Base-by-base conservation (phyloP, 2,329 filamentous ascomycete species). In the Paracamarosporium sp. region DNA sequence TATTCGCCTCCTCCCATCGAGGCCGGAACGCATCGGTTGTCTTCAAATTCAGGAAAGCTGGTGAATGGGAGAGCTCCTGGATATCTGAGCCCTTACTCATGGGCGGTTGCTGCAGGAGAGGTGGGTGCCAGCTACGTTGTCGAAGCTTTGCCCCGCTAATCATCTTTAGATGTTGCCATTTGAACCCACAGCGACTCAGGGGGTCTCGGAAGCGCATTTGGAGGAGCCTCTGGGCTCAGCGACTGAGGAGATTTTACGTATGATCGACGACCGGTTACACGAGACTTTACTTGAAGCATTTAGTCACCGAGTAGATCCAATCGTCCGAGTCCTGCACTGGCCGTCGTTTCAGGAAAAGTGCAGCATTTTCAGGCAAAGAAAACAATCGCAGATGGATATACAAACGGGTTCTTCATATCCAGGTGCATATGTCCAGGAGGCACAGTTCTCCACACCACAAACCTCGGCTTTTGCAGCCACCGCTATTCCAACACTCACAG, bases 41-140 rank as follows among this genome's bases (percentile, higher is more conserved):
- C 40, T 35, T 35, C 54, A 35, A 50, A 27, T 22, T 41, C 43
- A 15, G 65, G 63, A 8, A 62, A 45, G 27, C 30, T 66, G 27
- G 20, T 63, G 12, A 41, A 57, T 4, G 59, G 53, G 3, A 33
- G 45, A 24, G 28, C 51, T 28, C 47, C 60, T 11, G 57, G 51
- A 36, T 68, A 68, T 46, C 51, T 68, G 38, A 64, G 65, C 44
- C 63, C 65, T 12, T 62, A 53, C 41, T 68, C 65, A 20, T 68
- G 65, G 65, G 63, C 60, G 6, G 43, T 55, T n/a, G 54, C 62
- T 15, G 51, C 65, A 15, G 63, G 62, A 57, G 59, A 65, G 55
- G 64, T 67, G 20, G 20, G 56, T 61, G 48, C 17, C 6, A 11
- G 15, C 15, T n/a, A 4, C 20, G 28, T 41, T 25, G 5, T 28